phyloP scores from a whole-genome alignment of 495 filamentous ascomycete species.

The Penicillium lividum region DNA sequence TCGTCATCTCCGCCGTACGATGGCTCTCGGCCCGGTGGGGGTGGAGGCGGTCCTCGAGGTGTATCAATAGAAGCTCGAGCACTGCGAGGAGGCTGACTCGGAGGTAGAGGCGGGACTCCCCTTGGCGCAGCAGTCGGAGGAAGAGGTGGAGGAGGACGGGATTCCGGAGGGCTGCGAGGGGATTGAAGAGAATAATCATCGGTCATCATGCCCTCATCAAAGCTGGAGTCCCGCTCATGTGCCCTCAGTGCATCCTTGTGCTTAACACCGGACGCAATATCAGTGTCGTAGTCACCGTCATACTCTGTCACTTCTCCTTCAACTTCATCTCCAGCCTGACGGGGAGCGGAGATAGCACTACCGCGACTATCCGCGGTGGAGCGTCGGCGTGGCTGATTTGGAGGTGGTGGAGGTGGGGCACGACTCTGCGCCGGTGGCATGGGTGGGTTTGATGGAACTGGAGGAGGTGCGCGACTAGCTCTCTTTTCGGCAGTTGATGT shows the following conservation, averaged over 20 bases:
- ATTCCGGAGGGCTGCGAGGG: slow-evolving; percentile 47
- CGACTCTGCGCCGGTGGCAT: slow-evolving; percentile 57
- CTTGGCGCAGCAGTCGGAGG: slow-evolving; percentile 54
- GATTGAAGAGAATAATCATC: slow-evolving; percentile 55
- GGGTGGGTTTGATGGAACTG: slow-evolving; percentile 50
- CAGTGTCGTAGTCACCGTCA: slow-evolving; percentile 97
- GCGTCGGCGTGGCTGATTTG: slow-evolving; percentile 57
- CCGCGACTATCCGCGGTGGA: slow-evolving; percentile 58
- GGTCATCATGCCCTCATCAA: slow-evolving; percentile 57
- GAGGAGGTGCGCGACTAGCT: slow-evolving; percentile 55
- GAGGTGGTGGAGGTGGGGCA: slow-evolving; percentile 79
- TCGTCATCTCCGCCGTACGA: slow-evolving; percentile 56
- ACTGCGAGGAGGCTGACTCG: slow-evolving; percentile 48
- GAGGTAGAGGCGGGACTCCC: slow-evolving; percentile 56
- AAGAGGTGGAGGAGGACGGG: slow-evolving; percentile 58
- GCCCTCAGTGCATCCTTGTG: slow-evolving; percentile 90
- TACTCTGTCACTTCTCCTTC: slow-evolving; percentile 90
- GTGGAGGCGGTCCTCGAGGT: slow-evolving; percentile 69
- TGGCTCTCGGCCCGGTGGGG: slow-evolving; percentile 45
- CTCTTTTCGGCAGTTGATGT: slow-evolving; percentile 43
- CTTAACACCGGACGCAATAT: slow-evolving; percentile 85
- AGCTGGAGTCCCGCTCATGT: slow-evolving; percentile 74
- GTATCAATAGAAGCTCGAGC: slow-evolving; percentile 62
- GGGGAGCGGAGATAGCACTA: slow-evolving; percentile 38
- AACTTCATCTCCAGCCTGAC: slow-evolving; percentile 57